phyloP scores from a whole-genome alignment of 805 yeast genomes.

The Tetrapisispora arboricola region DNA sequence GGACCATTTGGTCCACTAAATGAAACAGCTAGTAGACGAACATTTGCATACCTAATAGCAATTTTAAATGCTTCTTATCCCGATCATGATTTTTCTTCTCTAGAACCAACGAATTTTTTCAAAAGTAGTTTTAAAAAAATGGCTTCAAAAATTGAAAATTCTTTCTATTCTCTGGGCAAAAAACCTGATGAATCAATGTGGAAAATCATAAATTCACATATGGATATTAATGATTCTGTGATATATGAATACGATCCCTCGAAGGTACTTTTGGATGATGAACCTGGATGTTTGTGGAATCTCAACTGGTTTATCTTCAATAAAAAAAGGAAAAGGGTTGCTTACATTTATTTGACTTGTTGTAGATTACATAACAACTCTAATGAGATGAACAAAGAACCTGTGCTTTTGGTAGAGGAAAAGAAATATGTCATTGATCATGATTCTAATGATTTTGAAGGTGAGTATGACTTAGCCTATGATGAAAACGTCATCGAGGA shows the following conservation, averaged over 20 bases:
- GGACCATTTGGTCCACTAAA: constrained; percentile 90
- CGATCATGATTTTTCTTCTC: constrained; percentile 84
- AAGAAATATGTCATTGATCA: constrained; percentile 31
- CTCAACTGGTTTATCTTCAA: constrained; percentile 86
- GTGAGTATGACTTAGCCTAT: constrained; percentile 38
- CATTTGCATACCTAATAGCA: constrained; percentile 84
- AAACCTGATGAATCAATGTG: constrained; percentile 62
- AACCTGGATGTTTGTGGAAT: constrained; percentile 34
- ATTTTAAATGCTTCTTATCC: constrained; percentile 89
- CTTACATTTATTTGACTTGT: constrained; percentile 67
- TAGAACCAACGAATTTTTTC: constrained; percentile 68
- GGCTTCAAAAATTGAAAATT: constrained; percentile 62
- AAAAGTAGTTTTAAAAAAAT: constrained; percentile 41
- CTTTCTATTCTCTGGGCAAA: constrained; percentile 58
- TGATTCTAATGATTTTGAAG: constrained; percentile 31
- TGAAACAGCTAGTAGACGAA: constrained; percentile 74
- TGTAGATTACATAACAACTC: constrained; percentile 32
- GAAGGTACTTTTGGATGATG: constrained; percentile 29
- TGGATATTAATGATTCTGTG: constrained; percentile 49
- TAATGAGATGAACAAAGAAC: constrained; percentile 33
- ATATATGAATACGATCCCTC: constrained; percentile 49
- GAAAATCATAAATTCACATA: constrained; percentile 78
- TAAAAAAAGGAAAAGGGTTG: constrained; percentile 84
- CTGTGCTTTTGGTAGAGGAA: constrained; percentile 18
- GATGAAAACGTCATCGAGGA: constrained; percentile 31